These are phyloP conservation scores for Mucuna pruriens DNA, from an alignment of 306 rosid genomes.

Conservation along the genomic window DNA sequence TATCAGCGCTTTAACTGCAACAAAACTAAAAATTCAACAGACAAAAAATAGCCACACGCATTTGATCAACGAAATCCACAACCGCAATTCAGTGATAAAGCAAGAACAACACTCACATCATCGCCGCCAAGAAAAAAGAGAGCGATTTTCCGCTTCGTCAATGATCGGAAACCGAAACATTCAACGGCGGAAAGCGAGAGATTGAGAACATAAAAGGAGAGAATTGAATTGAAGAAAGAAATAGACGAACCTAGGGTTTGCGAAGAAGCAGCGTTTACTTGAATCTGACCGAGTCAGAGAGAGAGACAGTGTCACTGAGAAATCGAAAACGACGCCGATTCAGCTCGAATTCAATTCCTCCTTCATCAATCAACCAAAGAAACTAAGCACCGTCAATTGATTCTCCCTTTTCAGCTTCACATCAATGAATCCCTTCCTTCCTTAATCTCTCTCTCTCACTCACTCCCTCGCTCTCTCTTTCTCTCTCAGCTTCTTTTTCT, in stretches of 20 bases:
- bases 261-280: slow-evolving; percentile 37
- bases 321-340: slow-evolving; percentile 49
- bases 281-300: slow-evolving; percentile 56
- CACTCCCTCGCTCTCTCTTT: slow-evolving; percentile 20
- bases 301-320: slow-evolving; percentile 11
- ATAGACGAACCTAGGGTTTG: slow-evolving; percentile 60
- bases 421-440: slow-evolving; percentile 3
- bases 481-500: slow-evolving; percentile 36
- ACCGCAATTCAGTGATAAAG: slow-evolving; percentile 16
- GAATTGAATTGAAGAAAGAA: neutral
- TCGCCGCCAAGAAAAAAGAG: neutral
- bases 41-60: neutral
- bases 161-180: neutral
- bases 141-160: neutral
- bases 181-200: neutral
- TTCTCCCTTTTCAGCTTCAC: neutral
- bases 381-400: neutral
- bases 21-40: neutral
- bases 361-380: slow-evolving; percentile 33
- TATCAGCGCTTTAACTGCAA: neutral
- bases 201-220: neutral
- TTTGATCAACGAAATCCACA: slow-evolving; percentile 30
- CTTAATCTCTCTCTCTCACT: neutral
- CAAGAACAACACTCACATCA: neutral
- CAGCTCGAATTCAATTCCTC: slow-evolving; percentile 34